phyloP scores from a whole-genome alignment of 2,329 filamentous ascomycete species.

The Calonectria pseudoturangicola region DNA sequence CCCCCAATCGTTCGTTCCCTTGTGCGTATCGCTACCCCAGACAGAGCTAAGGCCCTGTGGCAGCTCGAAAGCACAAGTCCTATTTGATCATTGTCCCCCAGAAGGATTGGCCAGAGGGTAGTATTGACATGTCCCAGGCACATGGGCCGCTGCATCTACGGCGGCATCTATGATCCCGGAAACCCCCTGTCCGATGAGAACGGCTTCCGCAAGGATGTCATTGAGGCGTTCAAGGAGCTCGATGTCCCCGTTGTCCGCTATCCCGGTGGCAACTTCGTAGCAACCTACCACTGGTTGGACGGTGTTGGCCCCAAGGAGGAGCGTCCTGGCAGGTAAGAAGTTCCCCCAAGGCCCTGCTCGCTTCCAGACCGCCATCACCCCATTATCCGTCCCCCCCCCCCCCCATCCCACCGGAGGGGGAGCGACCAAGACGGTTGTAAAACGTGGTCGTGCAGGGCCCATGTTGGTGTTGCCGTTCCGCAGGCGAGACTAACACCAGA shows the following conservation, averaged over 20 bases:
- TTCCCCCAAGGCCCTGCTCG: not conserved
- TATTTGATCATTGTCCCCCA: constrained; percentile 18
- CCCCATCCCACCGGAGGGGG: not conserved
- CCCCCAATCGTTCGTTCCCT: not conserved
- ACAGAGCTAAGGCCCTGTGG: constrained; percentile 1
- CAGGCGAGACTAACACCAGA: not conserved
- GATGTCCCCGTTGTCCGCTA: constrained; percentile 86
- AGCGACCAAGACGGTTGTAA: not conserved
- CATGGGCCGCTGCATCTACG: constrained; percentile 93
- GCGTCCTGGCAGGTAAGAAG: constrained; percentile 70
- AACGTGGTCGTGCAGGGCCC: constrained; percentile 3
- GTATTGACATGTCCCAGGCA: constrained; percentile 70
- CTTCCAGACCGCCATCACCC: not conserved
- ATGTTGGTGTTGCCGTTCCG: constrained; percentile 5
- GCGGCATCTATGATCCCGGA: constrained; percentile 87
- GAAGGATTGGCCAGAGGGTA: constrained; percentile 27
- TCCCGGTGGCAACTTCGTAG: constrained; percentile 89
- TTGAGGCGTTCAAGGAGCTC: constrained; percentile 83
- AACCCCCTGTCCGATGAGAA: constrained; percentile 83
- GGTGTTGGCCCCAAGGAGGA: constrained; percentile 84
- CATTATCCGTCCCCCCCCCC: not conserved
- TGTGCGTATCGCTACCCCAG: constrained; percentile 18
- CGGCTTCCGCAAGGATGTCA: constrained; percentile 87
- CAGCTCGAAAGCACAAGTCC: constrained; percentile 4
- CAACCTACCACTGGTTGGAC: constrained; percentile 91